A percentile compares a stretch with the other conserved stretches of the same genome.
Evolutionary conservation across 2,329 filamentous ascomycete genomes (phyloP).

Genomic region (Apiospora kogelbergensis): DNA sequence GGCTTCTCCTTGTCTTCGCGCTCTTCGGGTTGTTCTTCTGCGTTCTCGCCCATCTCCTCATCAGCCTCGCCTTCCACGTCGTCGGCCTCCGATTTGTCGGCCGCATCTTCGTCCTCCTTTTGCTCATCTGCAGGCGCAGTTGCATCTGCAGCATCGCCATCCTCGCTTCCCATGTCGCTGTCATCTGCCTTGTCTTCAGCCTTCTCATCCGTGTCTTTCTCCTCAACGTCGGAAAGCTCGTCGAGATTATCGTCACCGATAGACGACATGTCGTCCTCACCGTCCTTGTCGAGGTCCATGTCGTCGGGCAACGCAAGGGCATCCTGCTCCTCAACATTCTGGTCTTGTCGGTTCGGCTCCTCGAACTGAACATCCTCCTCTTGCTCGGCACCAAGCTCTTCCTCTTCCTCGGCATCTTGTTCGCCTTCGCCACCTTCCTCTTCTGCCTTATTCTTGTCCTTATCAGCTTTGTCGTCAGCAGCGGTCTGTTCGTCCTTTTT

Average conservation of each 20-base stretch:
- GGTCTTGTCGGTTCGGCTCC: slow-evolving; percentile 62
- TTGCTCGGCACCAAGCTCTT: slow-evolving; percentile 61
- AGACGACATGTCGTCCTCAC: slow-evolving; percentile 52
- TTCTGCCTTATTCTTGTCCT: slow-evolving; percentile 53
- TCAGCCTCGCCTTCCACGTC: slow-evolving; percentile 32
- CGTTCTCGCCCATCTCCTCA: slow-evolving; percentile 31
- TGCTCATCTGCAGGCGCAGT: slow-evolving; percentile 44
- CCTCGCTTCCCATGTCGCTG: slow-evolving; percentile 39
- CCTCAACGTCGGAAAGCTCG: slow-evolving; percentile 51
- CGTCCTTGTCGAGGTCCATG: slow-evolving; percentile 71
- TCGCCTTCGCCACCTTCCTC: slow-evolving; percentile 40
- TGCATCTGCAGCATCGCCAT: slow-evolving; percentile 48
- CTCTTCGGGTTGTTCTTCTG: slow-evolving; percentile 30
- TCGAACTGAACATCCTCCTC: slow-evolving; percentile 56
- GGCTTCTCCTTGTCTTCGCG: slow-evolving; percentile 30
- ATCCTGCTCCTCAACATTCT: slow-evolving; percentile 79
- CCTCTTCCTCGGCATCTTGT: slow-evolving; percentile 53
- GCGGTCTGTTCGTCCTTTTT: slow-evolving; percentile 62
- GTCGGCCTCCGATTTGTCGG: slow-evolving; percentile 44
- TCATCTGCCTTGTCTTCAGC: slow-evolving; percentile 34
- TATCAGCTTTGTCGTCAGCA: slow-evolving; percentile 50
- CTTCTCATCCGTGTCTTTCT: slow-evolving; percentile 42
- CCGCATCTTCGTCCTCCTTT: slow-evolving; percentile 55
- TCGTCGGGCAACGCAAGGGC: slow-evolving; percentile 84
- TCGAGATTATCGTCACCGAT: slow-evolving; percentile 58